Conservation (phyloP, 805 yeast genomes). For the Nakazawaea pomicola region DNA sequence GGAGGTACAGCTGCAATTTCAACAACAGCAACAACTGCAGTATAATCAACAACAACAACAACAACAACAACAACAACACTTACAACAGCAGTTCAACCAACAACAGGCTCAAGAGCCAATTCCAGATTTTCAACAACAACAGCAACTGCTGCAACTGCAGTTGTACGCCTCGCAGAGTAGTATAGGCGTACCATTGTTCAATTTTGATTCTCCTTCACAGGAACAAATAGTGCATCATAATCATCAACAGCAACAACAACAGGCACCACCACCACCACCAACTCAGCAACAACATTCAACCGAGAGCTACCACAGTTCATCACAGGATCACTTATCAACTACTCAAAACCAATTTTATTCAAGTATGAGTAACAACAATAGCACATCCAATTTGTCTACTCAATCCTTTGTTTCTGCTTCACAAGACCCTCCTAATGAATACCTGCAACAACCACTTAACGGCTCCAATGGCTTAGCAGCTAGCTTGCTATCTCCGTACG, state of each 20-base stretch:
- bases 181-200: neutral
- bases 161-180: neutral
- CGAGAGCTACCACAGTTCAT: too few species aligned
- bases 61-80: neutral
- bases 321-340: slow-evolving; percentile 1
- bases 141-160: neutral
- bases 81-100: neutral
- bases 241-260: too few species aligned
- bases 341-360: slow-evolving; percentile 3
- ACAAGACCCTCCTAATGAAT: slow-evolving; percentile 1
- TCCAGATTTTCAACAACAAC: neutral
- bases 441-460: neutral
- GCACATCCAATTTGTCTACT: slow-evolving; percentile 6
- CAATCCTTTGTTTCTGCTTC: slow-evolving; percentile 3
- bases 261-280: too few species aligned
- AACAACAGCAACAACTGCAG: neutral
- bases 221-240: neutral
- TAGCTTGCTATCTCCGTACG: slow-evolving; percentile 6
- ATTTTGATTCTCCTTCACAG: slow-evolving; percentile 5
- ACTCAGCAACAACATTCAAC: too few species aligned
- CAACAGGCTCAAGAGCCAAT: too few species aligned
- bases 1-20: too few species aligned
- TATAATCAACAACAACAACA: neutral
- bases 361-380: neutral
- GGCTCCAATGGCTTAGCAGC: neutral